These are phyloP conservation scores for Limonium bicolor DNA, from an alignment of 148 eudicot species.

Conservation along the genomic window DNA sequence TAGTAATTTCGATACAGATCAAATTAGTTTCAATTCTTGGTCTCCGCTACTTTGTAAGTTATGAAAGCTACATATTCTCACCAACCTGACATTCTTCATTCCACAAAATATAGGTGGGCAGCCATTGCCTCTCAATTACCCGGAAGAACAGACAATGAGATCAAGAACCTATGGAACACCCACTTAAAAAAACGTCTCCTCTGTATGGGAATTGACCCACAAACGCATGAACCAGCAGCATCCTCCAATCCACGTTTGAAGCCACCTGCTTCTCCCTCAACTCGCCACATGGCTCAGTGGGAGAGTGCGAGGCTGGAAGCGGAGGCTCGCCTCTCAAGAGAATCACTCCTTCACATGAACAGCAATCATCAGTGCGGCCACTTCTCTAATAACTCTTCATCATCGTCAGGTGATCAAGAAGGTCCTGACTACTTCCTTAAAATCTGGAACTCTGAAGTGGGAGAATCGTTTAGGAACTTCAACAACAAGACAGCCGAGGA, in stretches of 20 bases:
- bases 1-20: not conserved
- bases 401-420: no score
- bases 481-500: conserved; percentile 11
- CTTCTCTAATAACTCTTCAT: not conserved
- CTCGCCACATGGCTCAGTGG: conserved; percentile 99
- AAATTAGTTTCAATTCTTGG: no score
- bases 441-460: conserved; percentile 84
- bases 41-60: no score
- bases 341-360: conserved; percentile 20
- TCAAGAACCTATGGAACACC: conserved; percentile 5
- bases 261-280: conserved; percentile 43
- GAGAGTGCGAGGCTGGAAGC: conserved; percentile 97
- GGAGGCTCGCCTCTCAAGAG: conserved; percentile 82
- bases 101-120: not conserved
- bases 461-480: conserved; percentile 54
- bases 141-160: conserved; percentile 6
- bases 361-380: no score
- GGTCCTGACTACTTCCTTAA: conserved; percentile 59
- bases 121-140: conserved; percentile 4
- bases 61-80: no score
- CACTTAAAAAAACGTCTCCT: conserved; percentile 8
- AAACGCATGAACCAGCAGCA: conserved; percentile 52
- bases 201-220: conserved; percentile 66
- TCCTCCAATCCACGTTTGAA: no score
- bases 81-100: no score